A percentile compares a stretch with the other conserved stretches of the same genome.
phyloP scores from a whole-genome alignment of 768 basidiomycete species.

The Suillus sp. region DNA sequence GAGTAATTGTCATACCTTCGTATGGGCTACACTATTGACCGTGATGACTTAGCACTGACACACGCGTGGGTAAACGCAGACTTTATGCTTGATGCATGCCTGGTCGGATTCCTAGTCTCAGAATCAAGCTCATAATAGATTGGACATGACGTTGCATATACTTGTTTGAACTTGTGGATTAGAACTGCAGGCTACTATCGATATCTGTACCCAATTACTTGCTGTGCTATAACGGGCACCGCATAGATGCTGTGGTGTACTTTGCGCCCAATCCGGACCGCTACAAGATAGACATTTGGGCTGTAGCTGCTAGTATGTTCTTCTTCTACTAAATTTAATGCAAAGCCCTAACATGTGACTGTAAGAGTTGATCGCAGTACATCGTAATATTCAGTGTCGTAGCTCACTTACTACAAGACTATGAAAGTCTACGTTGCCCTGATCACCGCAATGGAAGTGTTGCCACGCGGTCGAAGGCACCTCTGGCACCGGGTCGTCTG shows the following conservation, averaged over 20 bases:
- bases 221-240: not conserved
- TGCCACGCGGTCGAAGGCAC: no score
- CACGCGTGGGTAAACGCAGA: constrained; percentile 99
- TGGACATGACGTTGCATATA: not conserved
- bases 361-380: not conserved
- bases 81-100: constrained; percentile 90
- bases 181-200: constrained; percentile 2
- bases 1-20: constrained; percentile 29
- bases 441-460: not conserved
- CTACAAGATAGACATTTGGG: not conserved
- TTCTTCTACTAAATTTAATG: not conserved
- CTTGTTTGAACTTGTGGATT: constrained; percentile 8
- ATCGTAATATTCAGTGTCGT: not conserved
- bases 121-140: constrained; percentile 51
- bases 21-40: not conserved
- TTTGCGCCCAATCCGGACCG: not conserved
- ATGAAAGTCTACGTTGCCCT: not conserved
- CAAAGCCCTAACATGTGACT: constrained; percentile 1
- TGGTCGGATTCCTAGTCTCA: constrained; percentile 86
- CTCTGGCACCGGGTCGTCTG: not conserved
- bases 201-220: constrained; percentile 3
- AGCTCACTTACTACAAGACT: not conserved
- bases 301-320: constrained; percentile 3
- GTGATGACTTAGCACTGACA: constrained; percentile 61
- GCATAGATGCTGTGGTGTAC: not conserved